Evolutionary conservation across 768 basidiomycete genomes (phyloP).

Genomic region (Podaxis sp.): DNA sequence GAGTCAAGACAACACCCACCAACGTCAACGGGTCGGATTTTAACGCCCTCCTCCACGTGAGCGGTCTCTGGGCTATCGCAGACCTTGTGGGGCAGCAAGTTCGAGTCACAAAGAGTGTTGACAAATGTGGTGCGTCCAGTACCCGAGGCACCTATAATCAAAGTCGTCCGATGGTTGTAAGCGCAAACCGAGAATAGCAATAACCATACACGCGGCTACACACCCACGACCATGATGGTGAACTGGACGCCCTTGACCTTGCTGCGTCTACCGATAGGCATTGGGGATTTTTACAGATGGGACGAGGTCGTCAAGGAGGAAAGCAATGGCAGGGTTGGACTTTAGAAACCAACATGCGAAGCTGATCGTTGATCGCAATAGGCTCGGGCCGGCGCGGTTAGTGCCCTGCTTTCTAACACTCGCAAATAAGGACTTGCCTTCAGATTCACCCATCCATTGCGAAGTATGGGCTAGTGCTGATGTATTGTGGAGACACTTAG

Average conservation of each 20-base stretch:
- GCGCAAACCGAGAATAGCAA: not conserved
- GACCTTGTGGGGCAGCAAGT: conserved; percentile 70
- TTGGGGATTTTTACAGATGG: conserved; percentile 20
- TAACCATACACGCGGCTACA: conserved; percentile 27
- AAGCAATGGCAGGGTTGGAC: not conserved
- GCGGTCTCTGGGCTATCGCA: conserved; percentile 64
- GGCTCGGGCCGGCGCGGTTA: not conserved
- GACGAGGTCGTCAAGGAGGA: not conserved
- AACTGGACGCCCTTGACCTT: conserved; percentile 91
- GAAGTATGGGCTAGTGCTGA: too few species aligned
- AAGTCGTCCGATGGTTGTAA: conserved; percentile 15
- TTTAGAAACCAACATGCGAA: not conserved
- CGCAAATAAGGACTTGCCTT: not conserved
- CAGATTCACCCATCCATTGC: not conserved
- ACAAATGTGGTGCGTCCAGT: conserved; percentile 89
- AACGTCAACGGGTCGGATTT: conserved; percentile 80
- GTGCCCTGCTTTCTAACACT: not conserved
- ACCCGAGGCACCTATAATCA: conserved; percentile 71
- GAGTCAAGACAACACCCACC: conserved; percentile 43
- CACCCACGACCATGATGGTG: conserved; percentile 88
- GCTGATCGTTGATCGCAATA: not conserved
- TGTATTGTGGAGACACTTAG: not conserved
- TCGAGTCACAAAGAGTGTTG: conserved; percentile 86
- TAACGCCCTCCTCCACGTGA: conserved; percentile 75
- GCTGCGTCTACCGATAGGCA: conserved; percentile 58